A percentile compares a stretch with the other conserved stretches of the same genome.
Evolutionary conservation across 495 filamentous ascomycete genomes (phyloP).

Genomic region (Hypoxylon perforatum): DNA sequence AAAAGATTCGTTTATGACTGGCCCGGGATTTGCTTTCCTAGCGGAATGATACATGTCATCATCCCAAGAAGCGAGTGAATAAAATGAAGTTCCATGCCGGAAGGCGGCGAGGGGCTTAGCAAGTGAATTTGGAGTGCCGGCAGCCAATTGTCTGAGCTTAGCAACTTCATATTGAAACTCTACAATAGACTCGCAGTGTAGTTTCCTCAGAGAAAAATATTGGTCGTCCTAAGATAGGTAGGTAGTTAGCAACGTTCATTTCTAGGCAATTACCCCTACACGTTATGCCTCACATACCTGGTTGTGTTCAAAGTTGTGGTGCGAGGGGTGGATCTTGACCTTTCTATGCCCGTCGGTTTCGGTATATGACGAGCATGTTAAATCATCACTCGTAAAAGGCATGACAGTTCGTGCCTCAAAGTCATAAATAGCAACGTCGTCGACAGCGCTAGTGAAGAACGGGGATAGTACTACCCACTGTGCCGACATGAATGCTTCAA

Average conservation of each 20-base stretch:
- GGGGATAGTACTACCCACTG: constrained; percentile 30
- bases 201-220: constrained; percentile 23
- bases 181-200: constrained; percentile 4
- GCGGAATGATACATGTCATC: constrained; percentile 35
- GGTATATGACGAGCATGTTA: background rate
- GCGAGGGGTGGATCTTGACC: constrained; percentile 25
- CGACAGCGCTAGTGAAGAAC: background rate
- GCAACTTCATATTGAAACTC: constrained; percentile 31
- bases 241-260: constrained; percentile 6
- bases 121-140: constrained; percentile 3
- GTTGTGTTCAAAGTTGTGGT: constrained; percentile 9
- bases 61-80: constrained; percentile 42
- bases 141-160: constrained; percentile 9
- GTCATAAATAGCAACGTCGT: constrained; percentile 16
- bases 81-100: constrained; percentile 26
- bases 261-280: background rate
- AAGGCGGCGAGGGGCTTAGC: constrained; percentile 31
- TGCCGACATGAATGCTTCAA: constrained; percentile 17
- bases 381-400: constrained; percentile 3
- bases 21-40: constrained; percentile 28
- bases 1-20: constrained; percentile 1
- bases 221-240: constrained; percentile 12
- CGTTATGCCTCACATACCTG: constrained; percentile 7
- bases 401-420: constrained; percentile 13
- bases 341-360: constrained; percentile 16